Evolutionary conservation across 2,329 filamentous ascomycete genomes (phyloP).

Genomic region (Ophiostoma ips): DNA sequence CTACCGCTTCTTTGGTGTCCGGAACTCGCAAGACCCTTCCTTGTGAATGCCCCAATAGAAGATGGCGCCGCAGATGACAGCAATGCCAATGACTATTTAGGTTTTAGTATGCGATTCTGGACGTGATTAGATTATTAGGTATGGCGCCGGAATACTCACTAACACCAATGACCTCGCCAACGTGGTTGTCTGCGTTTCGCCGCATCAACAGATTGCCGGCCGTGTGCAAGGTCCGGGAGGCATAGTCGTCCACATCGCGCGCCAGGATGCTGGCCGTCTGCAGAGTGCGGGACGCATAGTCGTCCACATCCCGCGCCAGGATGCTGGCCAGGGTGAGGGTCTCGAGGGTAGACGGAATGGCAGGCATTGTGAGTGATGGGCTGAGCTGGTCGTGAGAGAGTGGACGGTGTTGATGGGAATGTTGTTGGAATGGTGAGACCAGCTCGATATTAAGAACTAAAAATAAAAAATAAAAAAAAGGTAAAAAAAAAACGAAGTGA

Average conservation of each 20-base stretch:
- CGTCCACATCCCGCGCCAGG: neutral
- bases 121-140: too few species aligned
- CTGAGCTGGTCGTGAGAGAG: neutral
- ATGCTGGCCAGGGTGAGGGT: neutral
- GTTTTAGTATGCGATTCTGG: neutral
- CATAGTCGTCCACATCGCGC: neutral
- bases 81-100: neutral
- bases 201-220: slow-evolving; percentile 2
- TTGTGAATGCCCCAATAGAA: slow-evolving; percentile 9
- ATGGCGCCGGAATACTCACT: too few species aligned
- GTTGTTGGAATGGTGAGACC: neutral
- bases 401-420: neutral
- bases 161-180: slow-evolving; percentile 7
- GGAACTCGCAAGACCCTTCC: slow-evolving; percentile 4
- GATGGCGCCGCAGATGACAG: slow-evolving; percentile 2
- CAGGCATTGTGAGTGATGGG: neutral
- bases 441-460: neutral
- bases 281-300: neutral
- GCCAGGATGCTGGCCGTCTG: neutral
- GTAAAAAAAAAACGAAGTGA: neutral
- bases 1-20: slow-evolving; percentile 4
- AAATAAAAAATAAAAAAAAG: neutral
- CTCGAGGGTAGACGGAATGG: neutral
- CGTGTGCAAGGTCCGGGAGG: slow-evolving; percentile 1
- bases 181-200: slow-evolving; percentile 6